These are phyloP conservation scores for Alternaria angustiovoidea DNA, from an alignment of 2,329 filamentous ascomycete species.

Conservation along the genomic window DNA sequence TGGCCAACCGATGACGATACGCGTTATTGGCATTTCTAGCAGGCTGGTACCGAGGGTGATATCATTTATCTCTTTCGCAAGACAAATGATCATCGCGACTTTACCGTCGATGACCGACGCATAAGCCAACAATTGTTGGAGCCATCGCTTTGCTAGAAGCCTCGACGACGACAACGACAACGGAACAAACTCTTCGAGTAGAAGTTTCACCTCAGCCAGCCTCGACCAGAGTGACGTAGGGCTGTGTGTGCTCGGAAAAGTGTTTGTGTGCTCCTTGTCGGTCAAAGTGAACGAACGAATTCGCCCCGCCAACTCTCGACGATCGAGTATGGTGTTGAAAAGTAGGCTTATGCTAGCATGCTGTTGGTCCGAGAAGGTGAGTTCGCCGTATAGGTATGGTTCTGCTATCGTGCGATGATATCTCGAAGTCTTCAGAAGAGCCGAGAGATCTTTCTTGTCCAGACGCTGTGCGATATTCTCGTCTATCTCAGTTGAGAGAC, in stretches of 20 bases:
- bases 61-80: background rate
- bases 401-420: background rate
- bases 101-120: background rate
- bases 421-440: background rate
- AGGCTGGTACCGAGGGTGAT: background rate
- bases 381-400: background rate
- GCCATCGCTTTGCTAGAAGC: background rate
- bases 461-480: background rate
- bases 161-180: background rate
- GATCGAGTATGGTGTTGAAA: background rate
- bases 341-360: background rate
- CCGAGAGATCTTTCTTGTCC: background rate
- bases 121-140: background rate
- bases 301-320: background rate
- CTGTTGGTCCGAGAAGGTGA: background rate
- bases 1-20: background rate
- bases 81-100: background rate
- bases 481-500: background rate
- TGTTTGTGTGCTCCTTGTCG: background rate
- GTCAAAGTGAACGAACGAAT: background rate
- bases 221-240: background rate
- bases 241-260: background rate
- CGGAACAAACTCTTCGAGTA: background rate
- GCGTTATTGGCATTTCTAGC: accelerated
- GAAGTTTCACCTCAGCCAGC: background rate